phyloP scores from a whole-genome alignment of 441 rosid genomes.

The Monsonia emarginata region DNA sequence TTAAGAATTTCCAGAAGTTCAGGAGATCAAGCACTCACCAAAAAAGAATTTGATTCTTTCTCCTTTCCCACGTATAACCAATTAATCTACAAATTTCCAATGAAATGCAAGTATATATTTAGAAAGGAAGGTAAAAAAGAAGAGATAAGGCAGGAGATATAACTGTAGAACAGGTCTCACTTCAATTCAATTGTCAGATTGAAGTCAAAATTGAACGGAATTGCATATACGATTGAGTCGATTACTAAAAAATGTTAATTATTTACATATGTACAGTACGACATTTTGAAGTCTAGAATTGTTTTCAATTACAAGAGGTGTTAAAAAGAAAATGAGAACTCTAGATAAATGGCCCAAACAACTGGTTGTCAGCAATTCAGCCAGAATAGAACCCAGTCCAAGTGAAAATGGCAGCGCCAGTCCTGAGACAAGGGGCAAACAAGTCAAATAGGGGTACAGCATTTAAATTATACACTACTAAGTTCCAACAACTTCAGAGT shows the following conservation, averaged over 20 bases:
- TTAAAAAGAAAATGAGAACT: conserved; percentile 13
- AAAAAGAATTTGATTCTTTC: conserved; percentile 12
- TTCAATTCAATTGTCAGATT: conserved; percentile 5
- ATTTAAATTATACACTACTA: background rate
- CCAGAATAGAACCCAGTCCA: conserved; percentile 6
- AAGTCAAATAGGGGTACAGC: background rate
- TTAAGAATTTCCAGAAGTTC: conserved; percentile 9
- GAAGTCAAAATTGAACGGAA: conserved; percentile 7
- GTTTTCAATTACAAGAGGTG: conserved; percentile 9
- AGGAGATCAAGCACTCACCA: conserved; percentile 13
- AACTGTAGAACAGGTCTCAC: conserved; percentile 9
- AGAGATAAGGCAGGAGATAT: background rate
- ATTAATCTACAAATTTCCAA: conserved; percentile 15
- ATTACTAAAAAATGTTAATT: conserved; percentile 8
- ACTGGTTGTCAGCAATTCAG: conserved; percentile 12
- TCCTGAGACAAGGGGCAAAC: conserved; percentile 10
- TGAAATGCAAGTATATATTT: conserved; percentile 8
- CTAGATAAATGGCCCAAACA: conserved; percentile 5
- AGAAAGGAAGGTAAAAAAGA: conserved; percentile 6
- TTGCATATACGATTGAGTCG: conserved; percentile 6
- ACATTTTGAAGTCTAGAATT: background rate
- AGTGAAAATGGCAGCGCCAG: conserved; percentile 5
- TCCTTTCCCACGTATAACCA: conserved; percentile 14
- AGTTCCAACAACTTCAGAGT: background rate
- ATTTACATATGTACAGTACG: conserved; percentile 8